These are phyloP conservation scores for Ambispora gerdemannii DNA, from an alignment of 192 early-diverging fungal species.

Conservation along the genomic window DNA sequence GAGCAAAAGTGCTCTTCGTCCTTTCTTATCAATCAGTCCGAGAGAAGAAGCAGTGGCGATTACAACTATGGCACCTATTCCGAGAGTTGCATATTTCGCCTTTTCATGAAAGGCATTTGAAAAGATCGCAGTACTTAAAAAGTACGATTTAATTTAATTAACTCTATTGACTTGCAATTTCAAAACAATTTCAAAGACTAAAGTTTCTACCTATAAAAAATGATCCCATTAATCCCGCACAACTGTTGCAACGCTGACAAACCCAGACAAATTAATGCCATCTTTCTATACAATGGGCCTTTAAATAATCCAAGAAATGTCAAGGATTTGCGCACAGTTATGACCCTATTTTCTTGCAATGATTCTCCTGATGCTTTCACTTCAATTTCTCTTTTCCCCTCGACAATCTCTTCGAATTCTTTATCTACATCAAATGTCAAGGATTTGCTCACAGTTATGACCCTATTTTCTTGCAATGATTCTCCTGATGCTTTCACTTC, in stretches of 20 bases:
- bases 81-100: neutral
- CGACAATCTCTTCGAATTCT: conserved; percentile 64
- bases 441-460: neutral
- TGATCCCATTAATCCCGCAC: conserved; percentile 80
- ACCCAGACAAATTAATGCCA: conserved; percentile 60
- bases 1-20: neutral
- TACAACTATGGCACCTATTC: neutral
- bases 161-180: too few relatives aligned
- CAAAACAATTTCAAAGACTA: too few relatives aligned
- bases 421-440: conserved; percentile 49
- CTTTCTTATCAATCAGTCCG: neutral
- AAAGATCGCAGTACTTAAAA: neutral
- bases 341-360: neutral
- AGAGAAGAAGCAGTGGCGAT: neutral
- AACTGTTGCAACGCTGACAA: conserved; percentile 80
- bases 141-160: too few relatives aligned
- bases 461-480: neutral
- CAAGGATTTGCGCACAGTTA: neutral
- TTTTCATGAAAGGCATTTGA: neutral
- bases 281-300: conserved; percentile 42
- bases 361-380: conserved; percentile 5
- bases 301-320: neutral
- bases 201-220: conserved; percentile 59
- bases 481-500: conserved; percentile 19
- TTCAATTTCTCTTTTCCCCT: conserved; percentile 42